Percentiles rank a stretch among this genome's conserved stretches.
Evolutionary conservation across 768 basidiomycete genomes (phyloP).

Genomic region (Lactarius psammicola): DNA sequence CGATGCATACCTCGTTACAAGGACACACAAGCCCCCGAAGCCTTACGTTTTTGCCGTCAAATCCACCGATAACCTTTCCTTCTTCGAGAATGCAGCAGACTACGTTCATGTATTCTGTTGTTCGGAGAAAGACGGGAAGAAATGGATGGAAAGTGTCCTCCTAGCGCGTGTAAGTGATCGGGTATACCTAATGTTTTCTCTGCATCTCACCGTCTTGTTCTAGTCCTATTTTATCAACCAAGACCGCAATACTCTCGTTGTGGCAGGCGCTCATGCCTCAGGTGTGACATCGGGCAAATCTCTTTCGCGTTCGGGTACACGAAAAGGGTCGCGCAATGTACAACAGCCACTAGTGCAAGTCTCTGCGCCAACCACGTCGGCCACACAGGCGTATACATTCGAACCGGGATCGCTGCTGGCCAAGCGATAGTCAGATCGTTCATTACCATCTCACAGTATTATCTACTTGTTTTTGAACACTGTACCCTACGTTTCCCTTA

Average conservation of each 20-base stretch:
- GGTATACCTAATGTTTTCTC: neutral
- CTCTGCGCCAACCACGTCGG: constrained; percentile 40
- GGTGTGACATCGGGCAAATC: constrained; percentile 34
- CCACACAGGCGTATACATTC: constrained; percentile 49
- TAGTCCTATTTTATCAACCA: constrained; percentile 84
- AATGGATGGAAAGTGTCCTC: constrained; percentile 79
- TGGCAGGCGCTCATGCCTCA: constrained; percentile 34
- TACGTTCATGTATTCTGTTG: constrained; percentile 87
- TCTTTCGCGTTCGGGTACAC: constrained; percentile 40
- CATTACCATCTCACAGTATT: constrained; percentile 1
- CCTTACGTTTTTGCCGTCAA: constrained; percentile 83
- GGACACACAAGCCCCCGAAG: constrained; percentile 79
- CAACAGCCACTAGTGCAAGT: constrained; percentile 49
- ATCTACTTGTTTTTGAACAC: constrained; percentile 13
- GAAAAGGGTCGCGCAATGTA: constrained; percentile 40
- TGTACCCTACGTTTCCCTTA: neutral
- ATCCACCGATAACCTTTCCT: constrained; percentile 79
- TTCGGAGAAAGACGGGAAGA: constrained; percentile 64
- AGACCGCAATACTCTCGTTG: constrained; percentile 69
- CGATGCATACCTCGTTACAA: constrained; percentile 80
- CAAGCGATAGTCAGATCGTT: constrained; percentile 41
- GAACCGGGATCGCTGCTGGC: constrained; percentile 75
- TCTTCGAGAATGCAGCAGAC: constrained; percentile 86
- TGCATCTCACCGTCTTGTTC: constrained; percentile 1
- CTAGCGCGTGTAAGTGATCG: constrained; percentile 68